phyloP scores from a whole-genome alignment of 345 rosid genomes.

The Psidium friedrichsthalianum region DNA sequence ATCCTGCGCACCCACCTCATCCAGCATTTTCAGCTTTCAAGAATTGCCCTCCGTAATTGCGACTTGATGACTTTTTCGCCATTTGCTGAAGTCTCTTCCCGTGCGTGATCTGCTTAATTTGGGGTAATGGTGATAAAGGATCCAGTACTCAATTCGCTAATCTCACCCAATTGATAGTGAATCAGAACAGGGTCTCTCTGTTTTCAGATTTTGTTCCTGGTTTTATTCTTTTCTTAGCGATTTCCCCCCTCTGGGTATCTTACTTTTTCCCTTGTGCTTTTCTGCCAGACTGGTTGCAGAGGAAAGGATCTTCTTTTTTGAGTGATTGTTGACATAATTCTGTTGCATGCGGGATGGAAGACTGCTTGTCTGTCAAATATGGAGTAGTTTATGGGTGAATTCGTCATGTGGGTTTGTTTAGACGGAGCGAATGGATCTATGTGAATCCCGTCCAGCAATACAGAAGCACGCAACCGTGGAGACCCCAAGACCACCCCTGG shows the following conservation, averaged over 20 bases:
- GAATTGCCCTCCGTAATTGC: neutral
- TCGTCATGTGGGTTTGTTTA: constrained; percentile 45
- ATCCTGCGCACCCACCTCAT: constrained; percentile 9
- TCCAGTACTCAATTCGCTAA: neutral
- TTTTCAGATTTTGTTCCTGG: constrained; percentile 3
- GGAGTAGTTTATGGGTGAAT: constrained; percentile 10
- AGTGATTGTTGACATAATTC: constrained; percentile 16
- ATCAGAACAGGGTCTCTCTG: neutral
- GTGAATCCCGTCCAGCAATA: constrained; percentile 30
- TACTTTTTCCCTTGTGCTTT: constrained; percentile 25
- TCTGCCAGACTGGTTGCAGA: constrained; percentile 52
- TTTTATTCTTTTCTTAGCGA: constrained; percentile 17
- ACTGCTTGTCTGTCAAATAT: constrained; percentile 18
- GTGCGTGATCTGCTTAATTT: constrained; percentile 31
- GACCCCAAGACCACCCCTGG: constrained; percentile 47
- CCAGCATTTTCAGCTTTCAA: neutral
- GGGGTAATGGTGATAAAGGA: constrained; percentile 15
- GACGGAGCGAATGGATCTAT: constrained; percentile 70
- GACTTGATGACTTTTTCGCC: constrained; percentile 10
- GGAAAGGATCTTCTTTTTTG: constrained; percentile 35
- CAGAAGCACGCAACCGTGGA: constrained; percentile 40
- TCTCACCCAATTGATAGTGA: neutral
- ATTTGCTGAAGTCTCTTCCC: constrained; percentile 13
- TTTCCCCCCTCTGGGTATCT: constrained; percentile 37
- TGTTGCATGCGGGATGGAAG: constrained; percentile 21